Percentiles rank a stretch among this genome's conserved stretches.
Conservation (phyloP, 495 filamentous ascomycete species). For the Aspergillus asperescens region DNA sequence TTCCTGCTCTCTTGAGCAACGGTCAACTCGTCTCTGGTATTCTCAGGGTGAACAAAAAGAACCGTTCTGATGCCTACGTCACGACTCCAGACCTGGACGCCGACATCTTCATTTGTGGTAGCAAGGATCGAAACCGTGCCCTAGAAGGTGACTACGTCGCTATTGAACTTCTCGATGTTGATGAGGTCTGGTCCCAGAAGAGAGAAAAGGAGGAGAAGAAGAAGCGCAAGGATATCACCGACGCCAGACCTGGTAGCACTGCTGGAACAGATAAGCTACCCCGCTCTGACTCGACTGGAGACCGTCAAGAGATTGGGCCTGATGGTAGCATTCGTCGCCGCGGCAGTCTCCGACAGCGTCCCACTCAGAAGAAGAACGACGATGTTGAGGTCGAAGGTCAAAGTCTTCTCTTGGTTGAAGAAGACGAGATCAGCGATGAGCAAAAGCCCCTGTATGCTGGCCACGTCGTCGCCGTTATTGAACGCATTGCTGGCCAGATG, state of each 20-base stretch:
- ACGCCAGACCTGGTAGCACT: constrained; percentile 69
- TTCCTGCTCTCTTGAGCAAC: constrained; percentile 85
- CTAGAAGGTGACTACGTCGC: constrained; percentile 94
- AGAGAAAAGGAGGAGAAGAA: constrained; percentile 99
- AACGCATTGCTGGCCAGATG: constrained; percentile 96
- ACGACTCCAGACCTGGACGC: constrained; percentile 91
- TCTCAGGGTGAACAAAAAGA: constrained; percentile 98
- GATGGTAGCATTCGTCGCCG: constrained; percentile 84
- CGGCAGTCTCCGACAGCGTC: constrained; percentile 91
- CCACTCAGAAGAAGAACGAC: constrained; percentile 99
- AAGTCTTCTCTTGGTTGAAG: constrained; percentile 91
- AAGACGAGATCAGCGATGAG: constrained; percentile 98
- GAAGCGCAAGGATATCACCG: constrained; percentile 97
- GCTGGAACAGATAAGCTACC: constrained; percentile 65
- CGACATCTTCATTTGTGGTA: constrained; percentile 98
- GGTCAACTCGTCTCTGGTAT: constrained; percentile 95
- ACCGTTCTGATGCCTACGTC: constrained; percentile 96
- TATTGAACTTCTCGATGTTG: constrained; percentile 92
- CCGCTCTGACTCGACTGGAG: constrained; percentile 56
- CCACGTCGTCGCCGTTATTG: constrained; percentile 94
- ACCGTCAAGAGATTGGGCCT: constrained; percentile 56
- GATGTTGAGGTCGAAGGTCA: constrained; percentile 99
- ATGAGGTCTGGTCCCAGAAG: constrained; percentile 98
- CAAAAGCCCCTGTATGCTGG: constrained; percentile 96
- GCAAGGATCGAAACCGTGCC: constrained; percentile 95